A percentile compares a stretch with the other conserved stretches of the same genome.
Evolutionary conservation across 2,329 filamentous ascomycete species (phyloP).

Genomic region (Pyricularia pennisetigena): DNA sequence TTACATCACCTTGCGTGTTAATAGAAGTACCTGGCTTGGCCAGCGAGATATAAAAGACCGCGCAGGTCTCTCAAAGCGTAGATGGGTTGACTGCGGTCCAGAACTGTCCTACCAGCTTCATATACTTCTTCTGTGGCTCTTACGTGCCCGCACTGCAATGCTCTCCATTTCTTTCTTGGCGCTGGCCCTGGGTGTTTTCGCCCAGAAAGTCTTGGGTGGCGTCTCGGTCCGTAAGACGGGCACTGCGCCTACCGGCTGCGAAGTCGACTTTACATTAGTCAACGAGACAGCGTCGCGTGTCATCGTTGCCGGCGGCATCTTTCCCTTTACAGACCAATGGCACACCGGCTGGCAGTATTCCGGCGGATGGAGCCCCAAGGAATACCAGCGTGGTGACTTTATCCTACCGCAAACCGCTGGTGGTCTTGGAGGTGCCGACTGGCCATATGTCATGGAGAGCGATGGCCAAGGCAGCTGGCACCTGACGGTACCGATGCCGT

Average conservation of each 20-base stretch:
- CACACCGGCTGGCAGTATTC: constrained; percentile 13
- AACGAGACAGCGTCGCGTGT: constrained; percentile 15
- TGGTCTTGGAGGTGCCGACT: constrained; percentile 8
- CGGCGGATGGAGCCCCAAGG: constrained; percentile 13
- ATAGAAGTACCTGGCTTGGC: too few relatives aligned
- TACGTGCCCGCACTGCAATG: not conserved
- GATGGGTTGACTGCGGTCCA: not conserved
- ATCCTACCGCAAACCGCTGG: constrained; percentile 8
- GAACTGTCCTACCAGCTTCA: not conserved
- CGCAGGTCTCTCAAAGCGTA: not conserved
- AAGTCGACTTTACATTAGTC: constrained; percentile 17
- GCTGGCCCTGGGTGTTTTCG: not conserved
- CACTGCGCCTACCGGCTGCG: constrained; percentile 15
- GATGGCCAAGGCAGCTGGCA: constrained; percentile 15
- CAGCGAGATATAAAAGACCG: not conserved
- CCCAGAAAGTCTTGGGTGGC: not conserved
- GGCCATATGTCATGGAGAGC: constrained; percentile 18
- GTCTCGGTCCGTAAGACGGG: constrained; percentile 16
- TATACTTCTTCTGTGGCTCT: not conserved
- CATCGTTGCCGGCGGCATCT: constrained; percentile 16
- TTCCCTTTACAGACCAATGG: constrained; percentile 17
- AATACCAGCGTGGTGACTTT: constrained; percentile 19
- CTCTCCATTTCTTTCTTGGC: not conserved
- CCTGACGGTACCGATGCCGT: constrained; percentile 17
- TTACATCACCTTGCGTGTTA: not conserved